phyloP scores from a whole-genome alignment of 2,329 filamentous ascomycete species.

The Hortaea sp. region DNA sequence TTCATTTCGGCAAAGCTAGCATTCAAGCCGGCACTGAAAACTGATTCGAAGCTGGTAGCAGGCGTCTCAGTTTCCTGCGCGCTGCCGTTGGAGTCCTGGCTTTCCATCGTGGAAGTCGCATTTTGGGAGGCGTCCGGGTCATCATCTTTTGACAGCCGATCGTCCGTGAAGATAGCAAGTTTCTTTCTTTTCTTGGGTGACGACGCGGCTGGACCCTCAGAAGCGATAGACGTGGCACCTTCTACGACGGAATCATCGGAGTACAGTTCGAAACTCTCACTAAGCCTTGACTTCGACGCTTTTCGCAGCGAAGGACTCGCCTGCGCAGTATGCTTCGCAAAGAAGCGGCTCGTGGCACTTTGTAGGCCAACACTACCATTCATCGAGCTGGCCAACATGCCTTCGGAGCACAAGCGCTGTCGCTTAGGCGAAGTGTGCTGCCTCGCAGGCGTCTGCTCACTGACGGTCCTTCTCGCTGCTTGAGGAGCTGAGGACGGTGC shows the following conservation, averaged over 20 bases:
- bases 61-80: slow-evolving; percentile 10
- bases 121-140: background rate
- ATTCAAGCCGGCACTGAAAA: slow-evolving; percentile 17
- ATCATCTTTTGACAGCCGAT: background rate
- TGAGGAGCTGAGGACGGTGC: slow-evolving; percentile 33
- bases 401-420: slow-evolving; percentile 36
- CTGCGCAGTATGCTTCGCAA: slow-evolving; percentile 25
- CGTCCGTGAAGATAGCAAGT: slow-evolving; percentile 17
- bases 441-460: slow-evolving; percentile 22
- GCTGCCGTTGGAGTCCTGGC: slow-evolving; percentile 4
- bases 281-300: slow-evolving; percentile 22
- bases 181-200: slow-evolving; percentile 21
- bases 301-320: slow-evolving; percentile 32
- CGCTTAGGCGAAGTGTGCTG: slow-evolving; percentile 28
- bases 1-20: slow-evolving; percentile 14
- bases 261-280: slow-evolving; percentile 35
- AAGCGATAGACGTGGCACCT: slow-evolving; percentile 28
- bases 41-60: slow-evolving; percentile 15
- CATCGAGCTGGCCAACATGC: slow-evolving; percentile 19
- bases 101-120: background rate
- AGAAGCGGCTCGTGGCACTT: slow-evolving; percentile 36
- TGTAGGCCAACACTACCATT: slow-evolving; percentile 13
- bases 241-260: slow-evolving; percentile 40
- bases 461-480: slow-evolving; percentile 28
- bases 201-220: slow-evolving; percentile 6